Evolutionary conservation across 2,329 filamentous ascomycete genomes (phyloP), one percentile per base, ranked within the genome.

Genomic region (Mollisia scopiformis): DNA sequence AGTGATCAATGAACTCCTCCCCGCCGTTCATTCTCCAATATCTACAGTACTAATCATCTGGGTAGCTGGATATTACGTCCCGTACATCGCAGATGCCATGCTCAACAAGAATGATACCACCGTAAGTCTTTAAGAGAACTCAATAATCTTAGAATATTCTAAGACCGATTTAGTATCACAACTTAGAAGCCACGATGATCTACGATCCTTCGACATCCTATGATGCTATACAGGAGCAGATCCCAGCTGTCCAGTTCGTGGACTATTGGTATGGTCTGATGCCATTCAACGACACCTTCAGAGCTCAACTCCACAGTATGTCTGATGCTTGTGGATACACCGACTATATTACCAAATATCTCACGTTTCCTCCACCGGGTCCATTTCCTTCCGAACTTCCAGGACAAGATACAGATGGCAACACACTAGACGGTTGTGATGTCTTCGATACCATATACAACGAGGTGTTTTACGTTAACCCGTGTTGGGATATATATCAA

Each of bases 401-500:
- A 6, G 81, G 82, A 62, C 73, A 74, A 23, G 74, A 76, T 54
- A 74, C 77, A 27, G 66, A 76, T 41, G 73, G 71, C 25, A 66
- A 47, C 0, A 69, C 69, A 35, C 76, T 76, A 0, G 70, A 75
- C 0, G 81, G 79, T 3, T 93, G 90, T 72, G 78, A 80, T 53
- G 69, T 91, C 21, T 89, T 82, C 68, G 73, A 81, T 59, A 77
- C 82, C 23, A 82, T 91, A 30, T 78, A 77, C 67, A 66, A 79
- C 0, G 88, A 85, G 30, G 82, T 82, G 7, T 63, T 79, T 4
- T 70, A 77, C 1, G 74, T 85, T 33, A 95, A 95, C 76, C 91
- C 91, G 0, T 95, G 92, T 78, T 96, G 90, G 76, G 86, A 92
- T 72, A 78, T 91, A 11, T 95, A 94, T 75, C 84, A 90, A 54